Evolutionary conservation across 2,329 filamentous ascomycete genomes (phyloP).

Genomic region (Pseudogymnoascus sp.): DNA sequence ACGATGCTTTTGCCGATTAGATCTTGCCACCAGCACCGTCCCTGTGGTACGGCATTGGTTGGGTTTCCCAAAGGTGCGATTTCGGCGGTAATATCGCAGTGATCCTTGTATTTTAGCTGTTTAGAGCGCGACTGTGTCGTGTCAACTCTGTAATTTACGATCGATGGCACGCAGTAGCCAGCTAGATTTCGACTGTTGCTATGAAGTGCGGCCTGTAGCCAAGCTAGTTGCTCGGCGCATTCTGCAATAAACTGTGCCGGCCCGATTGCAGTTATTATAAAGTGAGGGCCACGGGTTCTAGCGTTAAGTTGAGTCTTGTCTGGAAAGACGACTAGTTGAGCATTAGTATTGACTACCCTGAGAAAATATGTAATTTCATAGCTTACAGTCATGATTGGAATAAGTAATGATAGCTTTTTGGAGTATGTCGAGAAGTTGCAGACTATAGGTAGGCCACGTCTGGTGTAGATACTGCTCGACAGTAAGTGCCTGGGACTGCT

Average conservation of each 20-base stretch:
- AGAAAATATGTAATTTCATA: neutral
- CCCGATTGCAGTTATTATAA: neutral
- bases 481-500: neutral
- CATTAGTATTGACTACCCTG: neutral
- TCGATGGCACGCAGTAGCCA: neutral
- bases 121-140: neutral
- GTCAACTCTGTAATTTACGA: neutral
- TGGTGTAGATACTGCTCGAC: neutral
- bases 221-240: neutral
- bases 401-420: neutral
- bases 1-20: neutral
- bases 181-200: neutral
- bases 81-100: neutral
- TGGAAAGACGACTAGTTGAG: neutral
- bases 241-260: neutral
- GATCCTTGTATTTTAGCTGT: neutral
- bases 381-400: neutral
- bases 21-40: neutral
- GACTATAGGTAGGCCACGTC: neutral
- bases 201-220: neutral
- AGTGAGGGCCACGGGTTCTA: neutral
- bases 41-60: neutral
- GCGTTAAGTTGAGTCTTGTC: neutral
- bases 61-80: neutral
- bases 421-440: neutral